phyloP scores from a whole-genome alignment of 352 stramenopile species.

The Phytophthora meadii region DNA sequence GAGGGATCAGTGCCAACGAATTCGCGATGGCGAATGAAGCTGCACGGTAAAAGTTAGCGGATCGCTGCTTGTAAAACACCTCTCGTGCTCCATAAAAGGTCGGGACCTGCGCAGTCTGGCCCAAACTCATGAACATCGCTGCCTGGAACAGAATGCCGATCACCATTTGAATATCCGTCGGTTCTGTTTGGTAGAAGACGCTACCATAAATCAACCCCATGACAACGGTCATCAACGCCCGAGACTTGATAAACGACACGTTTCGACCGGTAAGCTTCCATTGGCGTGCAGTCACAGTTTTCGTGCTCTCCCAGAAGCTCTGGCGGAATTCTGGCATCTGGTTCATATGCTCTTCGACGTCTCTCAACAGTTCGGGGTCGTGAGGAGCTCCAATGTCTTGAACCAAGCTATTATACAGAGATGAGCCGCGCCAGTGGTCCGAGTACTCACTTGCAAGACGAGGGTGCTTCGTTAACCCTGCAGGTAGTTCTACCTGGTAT shows the following conservation, averaged over 20 bases:
- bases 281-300: constrained; percentile 35
- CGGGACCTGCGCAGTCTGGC: constrained; percentile 75
- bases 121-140: constrained; percentile 83
- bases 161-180: constrained; percentile 44
- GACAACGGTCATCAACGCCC: constrained; percentile 46
- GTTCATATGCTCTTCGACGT: constrained; percentile 83
- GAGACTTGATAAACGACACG: constrained; percentile 38
- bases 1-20: constrained; percentile 34
- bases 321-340: constrained; percentile 38
- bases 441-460: constrained; percentile 37
- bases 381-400: constrained; percentile 15
- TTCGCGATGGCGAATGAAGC: constrained; percentile 68
- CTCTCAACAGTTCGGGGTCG: constrained; percentile 14
- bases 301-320: constrained; percentile 42
- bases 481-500: constrained; percentile 35
- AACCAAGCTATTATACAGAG: constrained; percentile 8
- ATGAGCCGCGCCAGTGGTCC: constrained; percentile 20
- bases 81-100: constrained; percentile 71
- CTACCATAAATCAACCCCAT: constrained; percentile 58
- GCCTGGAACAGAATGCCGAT: constrained; percentile 83
- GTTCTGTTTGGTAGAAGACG: constrained; percentile 56
- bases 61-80: constrained; percentile 86
- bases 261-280: constrained; percentile 60
- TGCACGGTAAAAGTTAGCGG: constrained; percentile 80
- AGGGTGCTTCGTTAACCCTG: constrained; percentile 19